Conservation (phyloP, 192 early-diverging fungal species). For the Spinellus fusiger region DNA sequence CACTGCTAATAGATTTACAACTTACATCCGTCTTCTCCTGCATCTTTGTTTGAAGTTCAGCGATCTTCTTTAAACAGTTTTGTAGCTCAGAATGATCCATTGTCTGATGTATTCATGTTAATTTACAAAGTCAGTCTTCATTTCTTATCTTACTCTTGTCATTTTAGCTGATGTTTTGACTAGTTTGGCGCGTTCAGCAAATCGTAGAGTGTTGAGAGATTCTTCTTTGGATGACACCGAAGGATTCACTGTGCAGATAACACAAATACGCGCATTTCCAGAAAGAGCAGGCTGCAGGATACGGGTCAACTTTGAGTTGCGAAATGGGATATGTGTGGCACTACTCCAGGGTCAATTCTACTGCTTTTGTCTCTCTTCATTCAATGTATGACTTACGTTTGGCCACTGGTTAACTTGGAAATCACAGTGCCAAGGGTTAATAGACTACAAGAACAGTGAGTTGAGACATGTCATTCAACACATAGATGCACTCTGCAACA, state of each 20-base stretch:
- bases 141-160: conserved; percentile 49
- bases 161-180: conserved; percentile 75
- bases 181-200: conserved; percentile 87
- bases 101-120: neutral
- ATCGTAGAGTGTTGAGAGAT: conserved; percentile 87
- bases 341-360: neutral
- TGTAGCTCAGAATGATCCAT: conserved; percentile 22
- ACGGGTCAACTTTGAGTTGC: conserved; percentile 95
- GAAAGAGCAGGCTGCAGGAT: conserved; percentile 89
- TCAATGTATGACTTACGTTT: conserved; percentile 27
- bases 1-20: neutral
- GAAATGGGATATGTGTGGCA: conserved; percentile 85
- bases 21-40: conserved; percentile 24
- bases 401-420: conserved; percentile 69
- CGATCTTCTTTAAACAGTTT: conserved; percentile 20
- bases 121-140: neutral
- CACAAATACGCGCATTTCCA: conserved; percentile 84
- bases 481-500: neutral
- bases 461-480: neutral
- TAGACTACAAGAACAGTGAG: conserved; percentile 37
- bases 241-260: conserved; percentile 93
- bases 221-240: conserved; percentile 77
- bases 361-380: neutral
- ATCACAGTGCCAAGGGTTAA: conserved; percentile 92
- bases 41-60: conserved; percentile 20